Conservation (phyloP, 208 protist species). For the Wallacemonas sp. region DNA sequence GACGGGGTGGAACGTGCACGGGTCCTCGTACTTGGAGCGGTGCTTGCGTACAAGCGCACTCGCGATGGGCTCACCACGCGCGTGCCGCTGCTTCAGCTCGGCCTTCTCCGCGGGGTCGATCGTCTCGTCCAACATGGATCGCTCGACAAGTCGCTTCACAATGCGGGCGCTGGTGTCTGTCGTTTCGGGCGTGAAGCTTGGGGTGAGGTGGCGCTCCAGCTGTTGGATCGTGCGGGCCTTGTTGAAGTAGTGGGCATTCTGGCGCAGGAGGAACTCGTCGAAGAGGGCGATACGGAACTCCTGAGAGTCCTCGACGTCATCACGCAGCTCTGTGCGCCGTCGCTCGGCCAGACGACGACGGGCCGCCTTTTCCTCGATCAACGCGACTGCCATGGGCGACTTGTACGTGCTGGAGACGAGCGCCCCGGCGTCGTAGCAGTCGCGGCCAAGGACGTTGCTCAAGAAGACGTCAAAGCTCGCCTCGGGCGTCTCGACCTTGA, state of each 20-base stretch:
- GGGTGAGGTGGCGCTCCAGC: constrained; percentile 48
- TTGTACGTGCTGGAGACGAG: constrained; percentile 56
- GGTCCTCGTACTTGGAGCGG: constrained; percentile 55
- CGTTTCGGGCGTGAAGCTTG: constrained; percentile 65
- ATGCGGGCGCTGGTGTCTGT: constrained; percentile 49
- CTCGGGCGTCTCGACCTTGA: constrained; percentile 19
- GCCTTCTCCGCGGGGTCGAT: constrained; percentile 25
- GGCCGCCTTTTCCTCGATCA: constrained; percentile 26
- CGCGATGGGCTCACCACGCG: constrained; percentile 32
- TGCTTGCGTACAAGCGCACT: constrained; percentile 59
- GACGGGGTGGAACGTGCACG: constrained; percentile 73
- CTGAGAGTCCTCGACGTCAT: constrained; percentile 20
- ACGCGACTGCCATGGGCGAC: constrained; percentile 61
- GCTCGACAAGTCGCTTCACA: constrained; percentile 53
- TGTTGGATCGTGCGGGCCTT: constrained; percentile 39
- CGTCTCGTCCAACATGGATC: constrained; percentile 39
- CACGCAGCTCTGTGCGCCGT: constrained; percentile 2
- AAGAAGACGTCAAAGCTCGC: constrained; percentile 54
- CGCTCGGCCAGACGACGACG: constrained; percentile 5
- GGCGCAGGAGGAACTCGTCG: constrained; percentile 77
- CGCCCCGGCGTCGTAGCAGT: constrained; percentile 20
- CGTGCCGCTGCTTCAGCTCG: constrained; percentile 26
- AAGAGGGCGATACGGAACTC: constrained; percentile 57
- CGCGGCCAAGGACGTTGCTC: constrained; percentile 43
- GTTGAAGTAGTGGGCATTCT: constrained; percentile 62